Percentiles rank a stretch among this genome's conserved stretches.
Conservation (phyloP, 192 early-diverging fungal species). For the Coemansia sp. region DNA sequence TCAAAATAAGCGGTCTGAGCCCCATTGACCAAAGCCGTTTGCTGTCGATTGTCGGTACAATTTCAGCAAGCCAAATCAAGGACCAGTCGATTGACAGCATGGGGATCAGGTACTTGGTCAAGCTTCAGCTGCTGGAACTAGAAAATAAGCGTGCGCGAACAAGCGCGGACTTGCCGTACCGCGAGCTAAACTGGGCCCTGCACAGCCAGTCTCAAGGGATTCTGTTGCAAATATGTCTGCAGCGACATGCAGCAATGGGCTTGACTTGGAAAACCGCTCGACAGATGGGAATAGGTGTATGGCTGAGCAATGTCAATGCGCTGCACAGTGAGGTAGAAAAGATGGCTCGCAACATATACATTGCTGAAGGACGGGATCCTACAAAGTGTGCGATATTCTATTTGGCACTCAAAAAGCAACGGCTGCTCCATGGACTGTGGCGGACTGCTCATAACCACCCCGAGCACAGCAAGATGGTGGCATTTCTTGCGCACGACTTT, state of each 20-base stretch:
- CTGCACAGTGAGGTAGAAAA: conserved; percentile 73
- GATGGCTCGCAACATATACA: conserved; percentile 88
- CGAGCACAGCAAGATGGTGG: conserved; percentile 85
- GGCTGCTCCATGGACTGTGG: conserved; percentile 88
- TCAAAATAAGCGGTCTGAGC: conserved; percentile 57
- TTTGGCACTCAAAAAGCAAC: conserved; percentile 85
- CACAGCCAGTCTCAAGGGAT: conserved; percentile 84
- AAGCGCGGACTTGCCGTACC: conserved; percentile 51
- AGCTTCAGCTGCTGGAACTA: conserved; percentile 64
- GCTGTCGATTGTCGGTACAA: conserved; percentile 73
- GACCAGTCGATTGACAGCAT: conserved; percentile 82
- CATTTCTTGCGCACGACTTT: conserved; percentile 93
- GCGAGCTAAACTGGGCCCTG: conserved; percentile 80
- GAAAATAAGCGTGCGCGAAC: conserved; percentile 55
- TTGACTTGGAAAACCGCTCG: conserved; percentile 80
- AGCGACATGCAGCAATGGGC: conserved; percentile 55
- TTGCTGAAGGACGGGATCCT: conserved; percentile 74
- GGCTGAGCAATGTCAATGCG: conserved; percentile 73
- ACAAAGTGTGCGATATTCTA: conserved; percentile 85
- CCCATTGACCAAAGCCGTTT: conserved; percentile 69
- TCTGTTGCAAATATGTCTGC: conserved; percentile 33
- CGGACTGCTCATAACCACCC: conserved; percentile 75
- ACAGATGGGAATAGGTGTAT: conserved; percentile 78
- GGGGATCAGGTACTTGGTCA: conserved; percentile 80
- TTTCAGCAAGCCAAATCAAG: conserved; percentile 54